Base-by-base conservation (phyloP, 176 grass and related monocot genomes). In the Pontederia crassipes region DNA sequence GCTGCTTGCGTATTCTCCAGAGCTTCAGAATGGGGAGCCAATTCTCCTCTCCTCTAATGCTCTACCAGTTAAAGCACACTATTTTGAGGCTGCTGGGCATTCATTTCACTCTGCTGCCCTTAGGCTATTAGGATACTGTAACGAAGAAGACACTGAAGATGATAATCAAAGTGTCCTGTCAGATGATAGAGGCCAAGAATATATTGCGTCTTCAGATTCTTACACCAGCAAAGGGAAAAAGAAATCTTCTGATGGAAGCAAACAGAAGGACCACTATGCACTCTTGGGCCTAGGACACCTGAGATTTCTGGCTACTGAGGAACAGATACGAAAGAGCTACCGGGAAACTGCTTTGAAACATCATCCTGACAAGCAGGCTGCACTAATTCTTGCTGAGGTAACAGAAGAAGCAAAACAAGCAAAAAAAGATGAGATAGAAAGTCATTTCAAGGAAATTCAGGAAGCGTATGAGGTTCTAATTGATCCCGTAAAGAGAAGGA, bases 341-440 rank as follows among this genome's bases (percentile, higher is more conserved):
- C 83, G 87, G 57, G 93, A 92, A 24, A 83, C 75, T 79, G 87
- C 93, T 56, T 81, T 98, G 56, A 98, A 98, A 48, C 87, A 98
- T 75, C 93, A 98, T 73, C 93, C 93, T 74, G 93, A 98, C 72
- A 98, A 98, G 48, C 93, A 92, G 66, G 81, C 81, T 70, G 10
- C 93, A 46, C 76, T 86, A 61, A 58, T 97, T 68, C 71, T 97
- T 69, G 74, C 74, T 8, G 93, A 97, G 71, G 74, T 61, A 67
- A 88, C 87, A 50, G 87, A 92, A 75, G 81, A 85, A 62, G 84
- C 84, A 68, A 92, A 91, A 52, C 66, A 91, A 63, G 66, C 80
- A 70, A 98, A 92, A 62, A 98, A 98, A 56, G 87, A 98, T 80
- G 87, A 98, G 64, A 98, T 98, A 68, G 93, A 98, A 77, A 88